Conservation (phyloP, 495 filamentous ascomycete species). For the Xylaria bambusicola region DNA sequence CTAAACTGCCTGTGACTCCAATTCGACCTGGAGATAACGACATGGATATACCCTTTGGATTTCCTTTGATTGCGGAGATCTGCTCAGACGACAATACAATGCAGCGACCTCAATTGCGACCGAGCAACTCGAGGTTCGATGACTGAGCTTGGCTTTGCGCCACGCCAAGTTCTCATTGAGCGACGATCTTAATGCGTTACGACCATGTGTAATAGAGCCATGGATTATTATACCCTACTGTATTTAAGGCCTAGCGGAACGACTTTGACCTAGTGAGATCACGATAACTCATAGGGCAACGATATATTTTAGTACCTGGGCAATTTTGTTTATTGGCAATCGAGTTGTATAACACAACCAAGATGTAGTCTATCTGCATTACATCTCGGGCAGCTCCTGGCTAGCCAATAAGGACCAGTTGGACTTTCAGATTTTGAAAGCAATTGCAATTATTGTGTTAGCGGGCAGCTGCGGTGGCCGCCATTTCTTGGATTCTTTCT, state of each 20-base stretch:
- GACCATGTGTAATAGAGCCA: slow-evolving; percentile 5
- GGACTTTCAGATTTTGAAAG: neutral
- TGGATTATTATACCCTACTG: slow-evolving; percentile 5
- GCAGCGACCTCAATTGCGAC: neutral
- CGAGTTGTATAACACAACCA: slow-evolving; percentile 17
- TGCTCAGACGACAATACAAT: neutral
- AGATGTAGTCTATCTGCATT: slow-evolving; percentile 11
- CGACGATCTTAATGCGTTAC: neutral
- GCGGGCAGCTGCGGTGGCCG: slow-evolving; percentile 17
- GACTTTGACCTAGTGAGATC: neutral
- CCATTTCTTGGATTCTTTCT: slow-evolving; percentile 48
- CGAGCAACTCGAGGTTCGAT: neutral
- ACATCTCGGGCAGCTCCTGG: slow-evolving; percentile 10
- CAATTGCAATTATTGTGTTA: neutral
- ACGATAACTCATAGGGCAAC: neutral
- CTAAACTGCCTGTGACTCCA: slow-evolving; percentile 13
- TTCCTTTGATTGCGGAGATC: neutral
- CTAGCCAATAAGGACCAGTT: neutral
- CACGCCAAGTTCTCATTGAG: neutral
- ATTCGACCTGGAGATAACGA: slow-evolving; percentile 15
- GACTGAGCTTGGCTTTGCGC: neutral
- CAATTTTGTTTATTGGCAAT: slow-evolving; percentile 11
- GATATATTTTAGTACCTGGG: slow-evolving; percentile 6
- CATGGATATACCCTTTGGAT: no score
- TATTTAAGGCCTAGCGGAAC: neutral